Base-by-base conservation (phyloP, 805 yeast species). In the Teunomyces tritomae region DNA sequence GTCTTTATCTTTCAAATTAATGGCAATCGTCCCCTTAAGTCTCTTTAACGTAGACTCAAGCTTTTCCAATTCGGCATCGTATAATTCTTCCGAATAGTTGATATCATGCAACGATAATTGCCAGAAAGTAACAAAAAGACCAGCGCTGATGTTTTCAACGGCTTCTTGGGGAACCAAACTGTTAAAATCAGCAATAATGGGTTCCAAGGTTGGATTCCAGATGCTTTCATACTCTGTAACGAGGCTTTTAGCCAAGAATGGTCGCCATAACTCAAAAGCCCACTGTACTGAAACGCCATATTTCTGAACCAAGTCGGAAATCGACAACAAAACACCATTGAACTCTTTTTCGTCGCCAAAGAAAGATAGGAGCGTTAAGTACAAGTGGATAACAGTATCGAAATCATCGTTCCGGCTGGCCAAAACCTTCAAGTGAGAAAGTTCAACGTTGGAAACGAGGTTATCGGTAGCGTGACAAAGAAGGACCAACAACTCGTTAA, bases 211-310 rank as follows among this genome's bases (percentile, higher is more conserved):
- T 1, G 52, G 36, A 27, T 20, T 29, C 49, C 49, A 45, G 17
- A 28, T 16, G 13, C n/a, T 5, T 7, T 40, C 43, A 10, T 26
- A 17, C 10, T 42, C 44, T 7, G 55, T 49, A 51, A 58, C 51
- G 45, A 69, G 49, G 53, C 14, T 51, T 48, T 39, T 64, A 27
- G 55, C 64, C 62, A 63, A 74, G 50, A 59, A 67, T 52, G 63
- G 59, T 60, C 97, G 76, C 96, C 96, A 89, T 2, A 89, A 58
- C 51, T 84, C 88, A 66, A 88, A 89, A 0, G 83, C 83, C 89
- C 92, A 85, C 14, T 76, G 74, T 0, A 79, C 63, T 3, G 80
- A 71, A 7, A 85, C 68, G 1, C 72, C 67, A 51, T 73, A 82
- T 1, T 71, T 62, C 2, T 58, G 53, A 2, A 73, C 57, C 33